Evolutionary conservation across 176 grass and related monocot species (phyloP), one percentile per base, ranked within the genome.

Genomic region (Luzula sylvatica): DNA sequence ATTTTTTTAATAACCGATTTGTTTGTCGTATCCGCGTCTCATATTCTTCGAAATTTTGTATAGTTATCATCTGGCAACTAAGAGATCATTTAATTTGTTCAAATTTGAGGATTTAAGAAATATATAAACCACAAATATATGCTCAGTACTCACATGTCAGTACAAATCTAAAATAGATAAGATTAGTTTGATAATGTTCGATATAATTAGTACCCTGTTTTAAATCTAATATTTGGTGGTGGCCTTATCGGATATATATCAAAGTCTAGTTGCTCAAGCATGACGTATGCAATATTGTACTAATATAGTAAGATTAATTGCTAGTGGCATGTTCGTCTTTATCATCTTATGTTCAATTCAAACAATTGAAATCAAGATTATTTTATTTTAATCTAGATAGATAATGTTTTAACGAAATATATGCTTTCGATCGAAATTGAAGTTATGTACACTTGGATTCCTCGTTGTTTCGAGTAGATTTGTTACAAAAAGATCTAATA

Each of bases 1-100:
- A 50, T 50, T 29, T 64, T 64, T 49, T 22, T 47, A 12, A 9
- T 64, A 9, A 46, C 41, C 45, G 57, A 49, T 64, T 8, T 47
- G 4, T 18, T 17, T 30, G 26, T 50, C 4, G 35, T 27, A 63
- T 39, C 13, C 20, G 47, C 7, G 9, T 35, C 30, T 35, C 30
- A 35, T 35, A 35, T 35, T 35, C n/a, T n/a, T 23, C 59, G 3
- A 60, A 40, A n/a, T 60, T 43, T 35, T 35, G 30, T 35, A 60
- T 64, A 47, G 42, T 11, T 12, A 2, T 63, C 16, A 46, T 19
- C 42, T 16, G 13, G 23, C 45, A 17, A 30, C 13, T 32, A 30
- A 9, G 23, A 27, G 16, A n/a, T n/a, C n/a, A n/a, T n/a, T n/a
- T 17, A 28, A 28, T 15, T 32, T 55, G 24, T 28, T 11, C 24